phyloP scores from a whole-genome alignment of 192 early-diverging fungal species.

The Backusella australiensis region DNA sequence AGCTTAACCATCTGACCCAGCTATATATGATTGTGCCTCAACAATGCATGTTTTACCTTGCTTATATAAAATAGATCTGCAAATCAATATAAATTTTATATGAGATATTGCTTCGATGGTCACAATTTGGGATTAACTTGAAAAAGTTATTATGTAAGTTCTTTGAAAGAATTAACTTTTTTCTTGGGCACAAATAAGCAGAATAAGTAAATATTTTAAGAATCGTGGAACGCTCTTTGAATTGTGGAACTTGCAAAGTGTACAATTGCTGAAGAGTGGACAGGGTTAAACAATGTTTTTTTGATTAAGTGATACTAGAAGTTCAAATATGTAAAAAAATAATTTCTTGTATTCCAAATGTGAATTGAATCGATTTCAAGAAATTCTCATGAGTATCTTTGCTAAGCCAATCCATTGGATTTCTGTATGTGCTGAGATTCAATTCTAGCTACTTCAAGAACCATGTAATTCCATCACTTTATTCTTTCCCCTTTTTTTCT shows the following conservation, averaged over 20 bases:
- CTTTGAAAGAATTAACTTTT: neutral
- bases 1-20: neutral
- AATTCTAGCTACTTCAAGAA: constrained; percentile 1
- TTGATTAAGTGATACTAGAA: neutral
- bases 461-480: neutral
- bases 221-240: neutral
- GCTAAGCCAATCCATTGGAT: neutral
- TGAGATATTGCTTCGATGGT: neutral
- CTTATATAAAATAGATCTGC: neutral
- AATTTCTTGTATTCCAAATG: neutral
- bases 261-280: neutral
- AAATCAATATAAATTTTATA: neutral
- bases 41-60: neutral
- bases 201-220: neutral
- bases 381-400: neutral
- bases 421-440: neutral
- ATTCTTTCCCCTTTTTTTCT: neutral
- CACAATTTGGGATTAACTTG: neutral
- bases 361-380: neutral
- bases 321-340: neutral
- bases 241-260: neutral
- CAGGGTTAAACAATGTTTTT: neutral
- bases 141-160: neutral
- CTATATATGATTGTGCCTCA: neutral
- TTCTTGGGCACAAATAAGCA: neutral